Base-by-base conservation (phyloP, 1,284 basidiomycete species). In the Melampsora allii-populina region DNA sequence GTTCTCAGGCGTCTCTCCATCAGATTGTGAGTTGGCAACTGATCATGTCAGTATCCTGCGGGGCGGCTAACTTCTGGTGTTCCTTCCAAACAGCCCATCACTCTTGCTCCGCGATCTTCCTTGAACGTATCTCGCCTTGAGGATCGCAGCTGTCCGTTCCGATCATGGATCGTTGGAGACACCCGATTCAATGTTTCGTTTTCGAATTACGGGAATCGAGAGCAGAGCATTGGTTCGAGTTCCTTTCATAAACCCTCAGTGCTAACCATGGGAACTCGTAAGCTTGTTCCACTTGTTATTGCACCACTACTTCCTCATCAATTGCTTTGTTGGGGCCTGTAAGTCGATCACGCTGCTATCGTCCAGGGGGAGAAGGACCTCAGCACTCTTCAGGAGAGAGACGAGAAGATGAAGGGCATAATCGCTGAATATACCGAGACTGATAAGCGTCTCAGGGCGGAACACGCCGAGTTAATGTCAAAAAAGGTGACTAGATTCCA, bases 141-240 rank as follows among this genome's bases (percentile, higher is more conserved):
- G 19, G 60, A 53, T 24, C 56, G 46, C 10, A 33, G 39, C 45
- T 67, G 58, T 58, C 64, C 64, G n/a, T 67, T 75, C 48, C 67
- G 67, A 66, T 24, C 29, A 42, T 75, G 65, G 64, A 75, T 75
- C 36, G 39, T 36, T 19, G 72, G 72, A n/a, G 29, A 42, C 12
- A 67, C 58, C 24, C 56, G 65, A 29, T 75, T 58, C 58, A 58
- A 33, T 10, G 53, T 75, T 53, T 61, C 42, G 21, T 75, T 39
- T 58, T 75, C 72, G 12, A 39, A 56, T 46, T 75, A 75, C 39
- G 72, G 72, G 21, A 21, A 58, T 19, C 19, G 56, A 63, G 65
- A 61, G 36, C 66, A 66, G 56, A 67, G 66, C 48, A 58, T 75
- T 46, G 63, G 63, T 50, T 67, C 72, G 9, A n/a, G 17, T 12